phyloP scores from a whole-genome alignment of 2,329 filamentous ascomycete species.

The Xylaria sp. region DNA sequence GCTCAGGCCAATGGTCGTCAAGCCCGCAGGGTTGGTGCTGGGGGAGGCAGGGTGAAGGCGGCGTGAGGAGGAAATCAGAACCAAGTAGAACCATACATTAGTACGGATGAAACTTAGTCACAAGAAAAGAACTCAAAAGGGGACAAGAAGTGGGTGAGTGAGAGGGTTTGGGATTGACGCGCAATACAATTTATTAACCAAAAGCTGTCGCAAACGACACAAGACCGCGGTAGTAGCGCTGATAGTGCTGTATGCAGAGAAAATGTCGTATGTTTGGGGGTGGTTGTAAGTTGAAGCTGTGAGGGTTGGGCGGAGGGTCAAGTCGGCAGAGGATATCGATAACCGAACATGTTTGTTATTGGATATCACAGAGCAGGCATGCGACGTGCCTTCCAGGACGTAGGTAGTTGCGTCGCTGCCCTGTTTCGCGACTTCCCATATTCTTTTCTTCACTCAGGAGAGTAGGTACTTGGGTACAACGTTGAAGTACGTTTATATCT shows the following conservation, averaged over 20 bases:
- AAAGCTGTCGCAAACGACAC: slow-evolving; percentile 44
- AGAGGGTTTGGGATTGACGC: slow-evolving; percentile 22
- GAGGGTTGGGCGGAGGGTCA: slow-evolving; percentile 13
- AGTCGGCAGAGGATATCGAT: not conserved
- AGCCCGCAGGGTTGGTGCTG: not conserved
- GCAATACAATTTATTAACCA: slow-evolving; percentile 46
- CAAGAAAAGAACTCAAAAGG: not conserved
- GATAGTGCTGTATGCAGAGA: slow-evolving; percentile 45
- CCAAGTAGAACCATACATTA: not conserved
- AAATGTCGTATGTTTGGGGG: slow-evolving; percentile 39
- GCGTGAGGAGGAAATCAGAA: not conserved
- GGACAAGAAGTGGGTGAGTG: not conserved
- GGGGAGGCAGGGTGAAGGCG: not conserved
- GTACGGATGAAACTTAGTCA: not conserved
- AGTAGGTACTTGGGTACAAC: not conserved
- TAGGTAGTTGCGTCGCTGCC: not conserved
- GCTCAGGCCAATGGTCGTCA: not conserved
- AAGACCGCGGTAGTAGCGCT: slow-evolving; percentile 41
- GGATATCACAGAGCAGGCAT: not conserved
- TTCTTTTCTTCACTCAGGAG: not conserved
- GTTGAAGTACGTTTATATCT: not conserved
- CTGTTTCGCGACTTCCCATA: not conserved
- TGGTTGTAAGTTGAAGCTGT: slow-evolving; percentile 39
- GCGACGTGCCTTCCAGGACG: not conserved
- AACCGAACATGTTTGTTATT: not conserved